These are phyloP conservation scores for Lentinula edodes DNA, from an alignment of 768 basidiomycete genomes.

Conservation along the genomic window DNA sequence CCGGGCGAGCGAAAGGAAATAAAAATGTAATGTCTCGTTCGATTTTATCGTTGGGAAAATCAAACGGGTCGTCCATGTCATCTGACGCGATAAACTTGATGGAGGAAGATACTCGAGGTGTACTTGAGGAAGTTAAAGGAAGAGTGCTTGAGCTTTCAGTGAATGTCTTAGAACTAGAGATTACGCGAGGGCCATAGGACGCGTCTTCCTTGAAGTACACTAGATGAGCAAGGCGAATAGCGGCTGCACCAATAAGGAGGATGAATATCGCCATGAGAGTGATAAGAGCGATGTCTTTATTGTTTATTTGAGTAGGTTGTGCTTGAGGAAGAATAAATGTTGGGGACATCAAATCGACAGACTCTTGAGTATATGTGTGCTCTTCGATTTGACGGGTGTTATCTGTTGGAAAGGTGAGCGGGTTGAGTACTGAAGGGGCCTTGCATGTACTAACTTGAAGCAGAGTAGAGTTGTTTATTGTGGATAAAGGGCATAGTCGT, in stretches of 20 bases:
- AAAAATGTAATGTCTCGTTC: conserved; percentile 2
- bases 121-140: not conserved
- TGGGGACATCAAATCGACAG: not conserved
- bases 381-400: not conserved
- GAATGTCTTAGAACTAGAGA: not conserved
- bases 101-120: not conserved
- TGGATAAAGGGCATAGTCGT: conserved; percentile 4
- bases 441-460: not conserved
- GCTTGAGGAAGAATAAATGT: not conserved
- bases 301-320: not conserved
- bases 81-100: not conserved
- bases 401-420: not conserved
- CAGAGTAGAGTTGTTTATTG: not conserved
- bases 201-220: not conserved
- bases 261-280: conserved; percentile 1
- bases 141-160: conserved; percentile 1
- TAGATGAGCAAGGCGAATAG: not conserved
- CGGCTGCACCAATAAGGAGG: not conserved
- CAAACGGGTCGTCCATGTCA: not conserved
- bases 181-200: not conserved
- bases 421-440: not conserved
- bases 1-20: conserved; percentile 1
- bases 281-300: not conserved
- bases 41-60: not conserved
- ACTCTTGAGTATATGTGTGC: not conserved